Evolutionary conservation across 352 stramenopile genomes (phyloP).

Genomic region (Phytophthora cactorum): DNA sequence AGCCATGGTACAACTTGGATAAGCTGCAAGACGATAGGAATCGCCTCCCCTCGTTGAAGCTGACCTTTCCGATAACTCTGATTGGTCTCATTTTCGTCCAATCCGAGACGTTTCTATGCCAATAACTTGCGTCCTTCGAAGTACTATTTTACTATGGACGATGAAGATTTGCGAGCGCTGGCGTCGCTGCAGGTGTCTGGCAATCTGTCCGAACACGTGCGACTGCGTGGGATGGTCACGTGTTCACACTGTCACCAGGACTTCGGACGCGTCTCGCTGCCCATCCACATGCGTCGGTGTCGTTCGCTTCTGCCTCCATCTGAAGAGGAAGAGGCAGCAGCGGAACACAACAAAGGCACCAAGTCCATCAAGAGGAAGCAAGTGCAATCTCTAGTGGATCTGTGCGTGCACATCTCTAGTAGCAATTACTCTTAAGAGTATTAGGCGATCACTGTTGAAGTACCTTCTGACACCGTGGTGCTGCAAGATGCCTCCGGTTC

Average conservation of each 20-base stretch:
- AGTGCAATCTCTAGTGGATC: conserved; percentile 57
- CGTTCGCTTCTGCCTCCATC: conserved; percentile 45
- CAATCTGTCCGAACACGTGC: conserved; percentile 19
- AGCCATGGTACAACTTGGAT: too few relatives aligned
- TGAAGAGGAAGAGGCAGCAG: conserved; percentile 31
- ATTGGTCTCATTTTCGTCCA: conserved; percentile 10
- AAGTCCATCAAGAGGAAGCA: conserved; percentile 38
- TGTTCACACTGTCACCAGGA: conserved; percentile 68
- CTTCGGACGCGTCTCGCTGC: conserved; percentile 64
- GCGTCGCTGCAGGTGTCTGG: conserved; percentile 32
- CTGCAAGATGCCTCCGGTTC: conserved; percentile 59
- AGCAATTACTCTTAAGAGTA: background rate
- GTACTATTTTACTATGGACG: conserved; percentile 23
- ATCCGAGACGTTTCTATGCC: background rate
- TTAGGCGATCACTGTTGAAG: background rate
- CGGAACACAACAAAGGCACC: conserved; percentile 4
- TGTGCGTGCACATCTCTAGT: conserved; percentile 37
- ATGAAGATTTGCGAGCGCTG: conserved; percentile 48
- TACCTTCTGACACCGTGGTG: background rate
- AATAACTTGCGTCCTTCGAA: background rate
- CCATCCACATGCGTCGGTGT: conserved; percentile 70
- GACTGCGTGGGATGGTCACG: conserved; percentile 29
- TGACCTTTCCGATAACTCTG: too few relatives aligned
- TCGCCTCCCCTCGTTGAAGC: background rate
- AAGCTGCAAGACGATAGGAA: too few relatives aligned